Conservation (phyloP, 805 yeast genomes). For the Phaffomyces opuntiae region DNA sequence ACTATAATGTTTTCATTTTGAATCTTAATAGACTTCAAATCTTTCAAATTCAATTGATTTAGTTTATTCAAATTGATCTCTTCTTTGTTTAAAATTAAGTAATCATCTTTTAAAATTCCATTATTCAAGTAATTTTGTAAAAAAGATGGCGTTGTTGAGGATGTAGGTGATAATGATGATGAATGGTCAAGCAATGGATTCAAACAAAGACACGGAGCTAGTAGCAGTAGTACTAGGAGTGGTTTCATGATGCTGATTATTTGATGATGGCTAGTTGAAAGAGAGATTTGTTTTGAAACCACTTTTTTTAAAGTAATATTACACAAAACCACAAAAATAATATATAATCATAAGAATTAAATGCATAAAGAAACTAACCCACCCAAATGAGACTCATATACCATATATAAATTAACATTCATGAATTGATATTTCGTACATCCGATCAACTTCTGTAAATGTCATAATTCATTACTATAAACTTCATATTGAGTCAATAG, state of each 20-base stretch:
- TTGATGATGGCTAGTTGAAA: too few species aligned
- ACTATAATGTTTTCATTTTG: slow-evolving; percentile 1
- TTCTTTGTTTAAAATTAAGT: background rate
- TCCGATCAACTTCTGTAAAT: too few species aligned
- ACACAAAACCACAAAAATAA: too few species aligned
- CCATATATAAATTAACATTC: too few species aligned
- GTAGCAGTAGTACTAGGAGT: background rate
- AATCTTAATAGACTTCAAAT: background rate
- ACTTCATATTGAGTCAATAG: too few species aligned
- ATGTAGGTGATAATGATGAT: background rate
- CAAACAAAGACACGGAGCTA: background rate
- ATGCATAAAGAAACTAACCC: too few species aligned
- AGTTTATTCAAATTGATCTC: slow-evolving; percentile 1
- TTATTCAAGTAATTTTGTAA: background rate
- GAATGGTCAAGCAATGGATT: slow-evolving; percentile 1
- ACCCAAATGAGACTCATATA: too few species aligned
- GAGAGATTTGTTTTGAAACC: too few species aligned
- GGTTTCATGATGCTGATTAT: background rate
- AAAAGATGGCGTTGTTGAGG: background rate
- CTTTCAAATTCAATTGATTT: slow-evolving; percentile 2
- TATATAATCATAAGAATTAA: too few species aligned
- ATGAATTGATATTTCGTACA: too few species aligned
- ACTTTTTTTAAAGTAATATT: too few species aligned
- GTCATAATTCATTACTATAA: too few species aligned
- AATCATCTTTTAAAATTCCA: background rate